Evolutionary conservation across 176 grass and related monocot species (phyloP).

Genomic region (Eremochloa ophiuroides): DNA sequence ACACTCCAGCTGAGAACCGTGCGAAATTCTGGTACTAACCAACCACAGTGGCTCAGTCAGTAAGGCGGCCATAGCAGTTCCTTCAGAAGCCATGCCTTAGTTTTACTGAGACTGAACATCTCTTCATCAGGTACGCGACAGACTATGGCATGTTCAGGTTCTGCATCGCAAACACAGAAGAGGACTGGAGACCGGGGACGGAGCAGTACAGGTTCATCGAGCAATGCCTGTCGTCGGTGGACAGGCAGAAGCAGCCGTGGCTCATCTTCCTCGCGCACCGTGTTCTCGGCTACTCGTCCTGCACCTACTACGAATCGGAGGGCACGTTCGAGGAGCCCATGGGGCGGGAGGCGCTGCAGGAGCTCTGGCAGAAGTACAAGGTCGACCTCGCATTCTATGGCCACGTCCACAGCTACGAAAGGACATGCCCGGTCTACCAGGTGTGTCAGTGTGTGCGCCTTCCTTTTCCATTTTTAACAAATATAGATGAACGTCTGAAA

Average conservation of each 20-base stretch:
- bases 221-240: conserved; percentile 18
- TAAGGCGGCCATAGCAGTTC: not conserved
- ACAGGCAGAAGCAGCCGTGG: conserved; percentile 28
- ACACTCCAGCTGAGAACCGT: conserved; percentile 83
- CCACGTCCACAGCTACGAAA: conserved; percentile 21
- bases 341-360: conserved; percentile 14
- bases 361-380: conserved; percentile 57
- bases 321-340: conserved; percentile 17
- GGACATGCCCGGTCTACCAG: conserved; percentile 25
- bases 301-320: not conserved
- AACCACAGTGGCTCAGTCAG: not conserved
- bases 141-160: conserved; percentile 31
- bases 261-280: conserved; percentile 30
- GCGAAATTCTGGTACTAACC: conserved; percentile 75
- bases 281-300: conserved; percentile 15
- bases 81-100: not conserved
- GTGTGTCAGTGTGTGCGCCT: not conserved
- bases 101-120: not conserved
- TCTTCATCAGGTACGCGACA: conserved; percentile 48
- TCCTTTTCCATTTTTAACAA: too few relatives aligned
- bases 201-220: conserved; percentile 32
- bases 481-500: too few relatives aligned
- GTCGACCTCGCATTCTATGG: conserved; percentile 17
- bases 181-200: conserved; percentile 14
- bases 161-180: not conserved